Evolutionary conservation across 768 basidiomycete genomes (phyloP).

Genomic region (Mycena galopus): DNA sequence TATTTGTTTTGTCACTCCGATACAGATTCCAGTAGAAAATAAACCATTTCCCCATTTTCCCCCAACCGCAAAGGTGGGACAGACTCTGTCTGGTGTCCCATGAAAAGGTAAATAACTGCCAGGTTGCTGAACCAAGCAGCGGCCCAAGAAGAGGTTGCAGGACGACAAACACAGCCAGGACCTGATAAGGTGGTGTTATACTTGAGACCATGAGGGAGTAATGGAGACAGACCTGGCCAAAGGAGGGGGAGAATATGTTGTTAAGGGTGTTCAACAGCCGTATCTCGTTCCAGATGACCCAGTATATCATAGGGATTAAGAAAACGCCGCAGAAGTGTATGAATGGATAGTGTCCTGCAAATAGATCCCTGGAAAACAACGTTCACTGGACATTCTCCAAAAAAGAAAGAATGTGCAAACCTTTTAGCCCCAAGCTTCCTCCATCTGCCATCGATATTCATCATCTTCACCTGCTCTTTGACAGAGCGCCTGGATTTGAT

Average conservation of each 20-base stretch:
- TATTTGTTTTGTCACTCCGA: no score
- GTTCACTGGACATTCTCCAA: no score
- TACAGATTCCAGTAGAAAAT: no score
- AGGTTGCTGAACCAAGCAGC: conserved; percentile 1
- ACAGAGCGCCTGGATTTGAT: not conserved
- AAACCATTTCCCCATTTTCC: not conserved
- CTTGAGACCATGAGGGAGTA: not conserved
- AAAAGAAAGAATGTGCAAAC: not conserved
- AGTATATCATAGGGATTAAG: conserved; percentile 23
- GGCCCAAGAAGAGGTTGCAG: not conserved
- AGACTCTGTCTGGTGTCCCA: not conserved
- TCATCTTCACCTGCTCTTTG: not conserved
- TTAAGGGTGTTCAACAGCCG: no score
- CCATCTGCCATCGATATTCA: not conserved
- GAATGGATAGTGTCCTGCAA: conserved; percentile 1
- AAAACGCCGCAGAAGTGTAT: conserved; percentile 22
- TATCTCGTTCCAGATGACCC: conserved; percentile 13
- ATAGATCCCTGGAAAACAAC: not conserved
- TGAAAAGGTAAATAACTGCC: not conserved
- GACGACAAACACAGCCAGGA: not conserved
- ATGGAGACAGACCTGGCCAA: conserved; percentile 5
- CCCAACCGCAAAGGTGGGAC: not conserved
- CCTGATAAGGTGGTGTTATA: not conserved
- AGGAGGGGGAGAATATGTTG: conserved; percentile 5
- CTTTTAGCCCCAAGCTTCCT: conserved; percentile 4